Evolutionary conservation across 306 rosid species (phyloP).

Genomic region (Sphenostylis stenocarpa): DNA sequence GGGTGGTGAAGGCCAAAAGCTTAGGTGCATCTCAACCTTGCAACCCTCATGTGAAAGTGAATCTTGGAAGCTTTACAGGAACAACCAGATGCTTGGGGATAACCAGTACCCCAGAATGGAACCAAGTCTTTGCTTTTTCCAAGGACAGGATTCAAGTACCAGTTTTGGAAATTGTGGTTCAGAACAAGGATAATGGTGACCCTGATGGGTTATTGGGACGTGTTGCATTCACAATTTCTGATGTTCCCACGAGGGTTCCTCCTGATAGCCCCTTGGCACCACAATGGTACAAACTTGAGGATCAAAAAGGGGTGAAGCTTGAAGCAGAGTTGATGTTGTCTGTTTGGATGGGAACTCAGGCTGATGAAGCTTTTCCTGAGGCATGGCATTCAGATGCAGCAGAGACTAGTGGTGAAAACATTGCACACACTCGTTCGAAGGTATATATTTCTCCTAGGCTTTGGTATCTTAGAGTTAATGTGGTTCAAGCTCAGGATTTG

Average conservation of each 20-base stretch:
- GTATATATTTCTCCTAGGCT: constrained; percentile 48
- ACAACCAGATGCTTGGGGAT: constrained; percentile 13
- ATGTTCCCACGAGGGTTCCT: constrained; percentile 40
- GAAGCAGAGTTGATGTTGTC: constrained; percentile 50
- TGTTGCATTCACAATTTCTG: constrained; percentile 24
- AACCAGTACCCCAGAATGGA: constrained; percentile 27
- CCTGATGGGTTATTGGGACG: constrained; percentile 10
- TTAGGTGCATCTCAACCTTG: constrained; percentile 4
- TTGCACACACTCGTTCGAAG: constrained; percentile 25
- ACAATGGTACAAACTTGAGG: constrained; percentile 43
- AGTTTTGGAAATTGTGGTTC: constrained; percentile 29
- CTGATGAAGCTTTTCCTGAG: constrained; percentile 43
- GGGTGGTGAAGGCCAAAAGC: constrained; percentile 18
- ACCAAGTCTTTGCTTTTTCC: constrained; percentile 34
- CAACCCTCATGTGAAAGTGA: constrained; percentile 31
- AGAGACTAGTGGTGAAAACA: constrained; percentile 14
- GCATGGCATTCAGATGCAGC: constrained; percentile 42
- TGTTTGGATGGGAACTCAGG: constrained; percentile 64
- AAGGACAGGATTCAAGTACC: constrained; percentile 27
- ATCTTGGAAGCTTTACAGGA: constrained; percentile 25
- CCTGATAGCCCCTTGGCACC: constrained; percentile 52
- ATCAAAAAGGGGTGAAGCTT: constrained; percentile 20
- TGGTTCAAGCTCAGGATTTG: constrained; percentile 43
- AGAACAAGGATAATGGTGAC: constrained; percentile 5
- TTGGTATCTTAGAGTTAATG: constrained; percentile 54